Evolutionary conservation across 2,329 filamentous ascomycete species (phyloP), one percentile per base, ranked within the genome.

Genomic region (Pleochaeta shiraiana): DNA sequence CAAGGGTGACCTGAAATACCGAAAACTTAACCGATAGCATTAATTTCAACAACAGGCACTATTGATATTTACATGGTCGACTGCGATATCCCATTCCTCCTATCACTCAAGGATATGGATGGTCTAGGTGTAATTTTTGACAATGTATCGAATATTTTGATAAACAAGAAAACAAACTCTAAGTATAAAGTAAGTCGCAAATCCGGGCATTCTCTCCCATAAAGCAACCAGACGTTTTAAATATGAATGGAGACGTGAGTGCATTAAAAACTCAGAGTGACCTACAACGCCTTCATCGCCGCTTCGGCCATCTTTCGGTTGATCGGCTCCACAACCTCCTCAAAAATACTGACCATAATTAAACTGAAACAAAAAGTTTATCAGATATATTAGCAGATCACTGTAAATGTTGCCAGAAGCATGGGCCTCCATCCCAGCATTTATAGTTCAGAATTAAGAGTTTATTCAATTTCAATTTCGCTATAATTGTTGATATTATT

Each of bases 401-500:
- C 37, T 33, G 55, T 12, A 60, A 34, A 60, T 34, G 37, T 34
- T 60, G 30, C 55, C 55, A 60, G 55, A 34, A 34, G 55, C 28
- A 60, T 60, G 26, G 12, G 24, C 55, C 55, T 16, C 28, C 55
- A n/a, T 9, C 55, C 30, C 55, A 59, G 30, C 55, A 28, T 16
- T 30, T 63, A n/a, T 31, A 63, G 37, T 63, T 50, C 43, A 63
- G 16, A 45, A 45, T 50, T 30, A 47, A 30, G 34, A 31, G 34
- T 24, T n/a, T n/a, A 16, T n/a, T 33, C 12, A 34, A 63, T 11
- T 65, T 65, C 26, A 65, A 65, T n/a, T 64, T 59, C 19, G 16
- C 64, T 21, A 33, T 66, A n/a, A 55, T 64, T 28, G 33, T 66
- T 26, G 26, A 66, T 62, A 61, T 64, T 26, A 57, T 64, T n/a